Evolutionary conservation across 2,329 filamentous ascomycete species (phyloP).

Genomic region (Aspergillus caelatus): DNA sequence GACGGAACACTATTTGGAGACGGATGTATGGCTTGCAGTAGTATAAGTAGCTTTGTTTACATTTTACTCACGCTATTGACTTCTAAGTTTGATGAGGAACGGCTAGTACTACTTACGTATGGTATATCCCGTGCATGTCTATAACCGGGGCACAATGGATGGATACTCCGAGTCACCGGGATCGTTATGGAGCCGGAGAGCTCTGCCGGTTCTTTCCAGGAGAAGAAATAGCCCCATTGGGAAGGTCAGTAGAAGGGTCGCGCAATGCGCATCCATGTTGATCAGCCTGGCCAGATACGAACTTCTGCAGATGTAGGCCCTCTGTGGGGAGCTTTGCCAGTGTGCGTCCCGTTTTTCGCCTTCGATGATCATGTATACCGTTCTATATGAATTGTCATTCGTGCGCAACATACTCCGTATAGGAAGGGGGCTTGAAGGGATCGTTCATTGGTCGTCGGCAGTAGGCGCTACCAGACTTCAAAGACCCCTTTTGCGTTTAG

Average conservation of each 20-base stretch:
- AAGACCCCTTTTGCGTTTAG: neutral
- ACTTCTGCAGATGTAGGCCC: too few species aligned
- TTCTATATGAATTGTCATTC: neutral
- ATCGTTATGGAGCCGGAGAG: neutral
- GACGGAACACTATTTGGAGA: neutral
- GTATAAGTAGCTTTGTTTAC: neutral
- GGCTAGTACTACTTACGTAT: neutral
- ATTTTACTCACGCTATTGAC: neutral
- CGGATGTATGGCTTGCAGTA: neutral
- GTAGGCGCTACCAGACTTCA: neutral
- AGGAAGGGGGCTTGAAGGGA: neutral
- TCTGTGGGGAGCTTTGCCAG: neutral
- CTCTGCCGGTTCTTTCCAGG: neutral
- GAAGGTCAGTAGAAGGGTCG: neutral
- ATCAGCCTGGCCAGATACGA: neutral
- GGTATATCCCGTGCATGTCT: neutral
- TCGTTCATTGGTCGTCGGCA: neutral
- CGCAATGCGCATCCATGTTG: neutral
- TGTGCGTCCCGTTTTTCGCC: neutral
- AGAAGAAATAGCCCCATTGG: neutral
- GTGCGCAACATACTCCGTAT: neutral
- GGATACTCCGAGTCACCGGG: neutral
- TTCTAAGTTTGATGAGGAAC: neutral
- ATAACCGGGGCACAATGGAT: neutral
- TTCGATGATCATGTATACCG: neutral